Evolutionary conservation across 306 rosid species (phyloP).

Genomic region (Rosa persica): DNA sequence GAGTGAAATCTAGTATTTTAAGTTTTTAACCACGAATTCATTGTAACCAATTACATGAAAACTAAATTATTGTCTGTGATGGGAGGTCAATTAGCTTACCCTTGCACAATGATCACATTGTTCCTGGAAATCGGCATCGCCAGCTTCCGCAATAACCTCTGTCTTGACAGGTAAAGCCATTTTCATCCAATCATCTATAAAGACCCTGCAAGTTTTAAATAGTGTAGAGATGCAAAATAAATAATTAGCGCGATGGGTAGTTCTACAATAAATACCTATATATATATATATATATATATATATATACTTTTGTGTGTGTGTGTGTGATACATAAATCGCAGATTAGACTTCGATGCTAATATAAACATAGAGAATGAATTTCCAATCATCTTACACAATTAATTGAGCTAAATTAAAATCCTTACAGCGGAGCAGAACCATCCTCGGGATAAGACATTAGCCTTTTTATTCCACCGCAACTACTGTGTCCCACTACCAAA

Average conservation of each 20-base stretch:
- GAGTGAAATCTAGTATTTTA: not conserved
- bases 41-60: too few relatives aligned
- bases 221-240: not conserved
- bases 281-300: too few relatives aligned
- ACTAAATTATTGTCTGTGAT: not conserved
- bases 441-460: constrained; percentile 65
- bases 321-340: too few relatives aligned
- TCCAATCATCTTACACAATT: too few relatives aligned
- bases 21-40: not conserved
- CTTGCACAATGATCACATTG: constrained; percentile 38
- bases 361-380: too few relatives aligned
- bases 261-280: too few relatives aligned
- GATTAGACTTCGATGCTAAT: too few relatives aligned
- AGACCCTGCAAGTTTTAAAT: constrained; percentile 39
- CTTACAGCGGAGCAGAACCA: constrained; percentile 34
- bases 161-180: constrained; percentile 50
- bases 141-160: constrained; percentile 31
- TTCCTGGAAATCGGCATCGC: not conserved
- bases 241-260: not conserved
- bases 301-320: too few relatives aligned
- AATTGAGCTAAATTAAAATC: too few relatives aligned
- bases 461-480: constrained; percentile 61
- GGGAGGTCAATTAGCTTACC: constrained; percentile 24
- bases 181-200: constrained; percentile 75
- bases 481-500: constrained; percentile 62